Base-by-base conservation (phyloP, 306 rosid genomes). In the Vicia faba region DNA sequence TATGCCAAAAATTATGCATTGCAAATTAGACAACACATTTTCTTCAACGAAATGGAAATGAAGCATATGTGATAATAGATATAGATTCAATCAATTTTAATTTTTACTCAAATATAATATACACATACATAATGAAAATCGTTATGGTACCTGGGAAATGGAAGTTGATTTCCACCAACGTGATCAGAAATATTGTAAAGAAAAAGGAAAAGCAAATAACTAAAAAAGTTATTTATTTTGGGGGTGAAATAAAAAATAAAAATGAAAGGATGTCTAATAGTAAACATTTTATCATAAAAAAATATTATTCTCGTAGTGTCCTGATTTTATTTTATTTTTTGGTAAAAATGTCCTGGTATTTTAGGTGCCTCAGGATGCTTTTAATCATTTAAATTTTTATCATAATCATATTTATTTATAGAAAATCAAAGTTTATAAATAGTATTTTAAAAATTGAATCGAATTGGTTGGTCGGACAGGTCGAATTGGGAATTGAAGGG, bases 61-160 rank as follows among this genome's bases (percentile, higher is more conserved):
- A 39, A 55, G 64, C 74, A 69, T 50, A 59, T 43, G 53, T 40
- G 26, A 43, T 12, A 44, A 68, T 31, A 62, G 5, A 60, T 75
- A n/a, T n/a, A n/a, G n/a, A n/a, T 15, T 59, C 43, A 20, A 64
- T 9, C 7, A 15, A n/a, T 28, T 14, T 15, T 15, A 4, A 16
- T 5, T 44, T 25, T 11, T 5, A 60, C 3, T 18, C 25, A 26
- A 41, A 38, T 54, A 39, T 19, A 20, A 20, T 20, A 26, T 46
- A 38, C 1, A 54, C 31, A 38, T 46, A 36, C 5, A 61, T 31
- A 39, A 55, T 31, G 54, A 64, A 61, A 12, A 12, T 25, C 2
- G 25, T 46, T 48, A 36, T 9, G 35, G 11, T 73, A 81, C 78
- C 85, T 78, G 80, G 68, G 49, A 69, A 77, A 77, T 70, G 72